These are phyloP conservation scores for Alternaria novae-zelandiae DNA, from an alignment of 2,329 filamentous ascomycete genomes.

Conservation along the genomic window DNA sequence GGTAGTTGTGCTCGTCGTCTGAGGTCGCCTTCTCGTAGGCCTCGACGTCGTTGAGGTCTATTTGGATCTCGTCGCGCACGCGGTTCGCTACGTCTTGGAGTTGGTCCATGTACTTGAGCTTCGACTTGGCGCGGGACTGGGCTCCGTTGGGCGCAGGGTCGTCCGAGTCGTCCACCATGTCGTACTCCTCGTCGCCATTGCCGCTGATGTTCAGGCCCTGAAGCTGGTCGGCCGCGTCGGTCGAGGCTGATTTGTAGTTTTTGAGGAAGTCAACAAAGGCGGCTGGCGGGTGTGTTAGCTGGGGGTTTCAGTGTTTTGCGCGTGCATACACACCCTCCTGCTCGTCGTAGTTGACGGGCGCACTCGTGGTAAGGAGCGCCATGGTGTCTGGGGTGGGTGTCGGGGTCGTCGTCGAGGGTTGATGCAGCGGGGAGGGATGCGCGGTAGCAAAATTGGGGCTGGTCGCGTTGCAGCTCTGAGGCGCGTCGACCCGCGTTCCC, in stretches of 20 bases:
- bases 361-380: constrained; percentile 82
- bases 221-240: constrained; percentile 78
- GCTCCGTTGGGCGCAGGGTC: constrained; percentile 59
- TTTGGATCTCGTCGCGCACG: constrained; percentile 74
- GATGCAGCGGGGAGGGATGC: constrained; percentile 26
- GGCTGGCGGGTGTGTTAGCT: constrained; percentile 58
- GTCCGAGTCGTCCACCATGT: constrained; percentile 86
- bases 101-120: constrained; percentile 86
- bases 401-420: constrained; percentile 9
- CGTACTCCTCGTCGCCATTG: constrained; percentile 88
- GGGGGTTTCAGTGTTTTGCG: constrained; percentile 15
- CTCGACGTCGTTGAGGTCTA: constrained; percentile 88
- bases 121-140: constrained; percentile 57
- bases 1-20: constrained; percentile 66
- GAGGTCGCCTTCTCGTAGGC: constrained; percentile 74
- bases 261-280: constrained; percentile 88
- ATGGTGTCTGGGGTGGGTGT: constrained; percentile 58
- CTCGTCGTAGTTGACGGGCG: constrained; percentile 83
- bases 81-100: constrained; percentile 88
- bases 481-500: constrained; percentile 35
- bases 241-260: constrained; percentile 82
- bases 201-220: constrained; percentile 86
- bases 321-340: constrained; percentile 72
- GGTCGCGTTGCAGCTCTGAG: constrained; percentile 33
- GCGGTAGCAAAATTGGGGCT: constrained; percentile 33